Evolutionary conservation across 495 filamentous ascomycete species (phyloP), one percentile per base, ranked within the genome.

Genomic region (Thermochaetoides thermophila): DNA sequence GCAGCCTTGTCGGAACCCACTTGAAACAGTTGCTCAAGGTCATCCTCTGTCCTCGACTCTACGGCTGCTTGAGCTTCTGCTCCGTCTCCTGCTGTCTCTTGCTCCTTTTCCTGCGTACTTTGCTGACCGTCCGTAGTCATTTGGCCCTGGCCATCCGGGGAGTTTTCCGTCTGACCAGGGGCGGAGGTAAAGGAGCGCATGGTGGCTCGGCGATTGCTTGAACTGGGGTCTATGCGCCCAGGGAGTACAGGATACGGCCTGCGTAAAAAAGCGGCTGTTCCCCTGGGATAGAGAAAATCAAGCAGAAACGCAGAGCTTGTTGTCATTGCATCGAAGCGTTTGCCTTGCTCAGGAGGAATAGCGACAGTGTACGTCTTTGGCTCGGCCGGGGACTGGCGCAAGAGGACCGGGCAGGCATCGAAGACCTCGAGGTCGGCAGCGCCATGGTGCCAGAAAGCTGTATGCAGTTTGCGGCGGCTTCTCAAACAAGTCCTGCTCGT

Each of bases 381-480:
- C 21, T 31, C 42, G 40, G 29, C 5, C 4, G 37, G 26, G 0
- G 42, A 29, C 27, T 31, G 21, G 30, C 52, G 56, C 43, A 60
- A 36, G 31, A 63, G 39, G 24, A 55, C 50, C 34, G 59, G 57
- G 55, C 60, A 70, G 30, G 60, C 45, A 25, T 53, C 50, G 34
- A 60, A 49, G 37, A 76, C 53, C 40, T 84, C 72, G 39, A 74
- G 49, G 22, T 69, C 59, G 39, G 61, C 48, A 24, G 63, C 67
- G 21, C 67, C 73, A 60, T 82, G 71, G 31, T 70, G 65, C 71
- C 76, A 83, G 37, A 84, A 78, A 32, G 58, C 50, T 17, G 69
- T 70, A 40, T 76, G 75, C 11, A 86, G 64, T 30, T 62, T 58
- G 29, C 71, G 71, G 43, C 64, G 61, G 43, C 58, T 70, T 63